Evolutionary conservation across 192 early-diverging fungal species (phyloP).

Genomic region (Backusella westeae): DNA sequence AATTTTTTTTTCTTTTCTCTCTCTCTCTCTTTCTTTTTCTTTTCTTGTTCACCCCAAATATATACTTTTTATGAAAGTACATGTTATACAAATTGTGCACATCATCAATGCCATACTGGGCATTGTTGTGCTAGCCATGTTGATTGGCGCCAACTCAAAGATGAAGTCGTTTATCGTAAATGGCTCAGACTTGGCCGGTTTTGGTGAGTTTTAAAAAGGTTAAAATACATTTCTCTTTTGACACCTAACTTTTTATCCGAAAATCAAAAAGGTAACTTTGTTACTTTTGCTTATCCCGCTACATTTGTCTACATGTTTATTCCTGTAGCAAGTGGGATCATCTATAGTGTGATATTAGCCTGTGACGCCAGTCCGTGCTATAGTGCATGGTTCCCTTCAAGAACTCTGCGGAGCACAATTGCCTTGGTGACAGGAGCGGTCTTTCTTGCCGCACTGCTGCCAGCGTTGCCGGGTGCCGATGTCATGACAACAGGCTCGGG

Average conservation of each 20-base stretch:
- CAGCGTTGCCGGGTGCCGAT: constrained; percentile 19
- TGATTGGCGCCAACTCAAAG: constrained; percentile 5
- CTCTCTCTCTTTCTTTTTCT: neutral
- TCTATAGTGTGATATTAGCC: constrained; percentile 12
- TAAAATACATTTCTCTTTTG: neutral
- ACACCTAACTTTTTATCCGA: neutral
- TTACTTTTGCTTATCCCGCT: constrained; percentile 21
- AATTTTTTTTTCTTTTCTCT: neutral
- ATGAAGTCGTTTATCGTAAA: constrained; percentile 9
- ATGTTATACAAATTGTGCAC: constrained; percentile 19
- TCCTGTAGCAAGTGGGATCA: neutral
- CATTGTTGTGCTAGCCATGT: neutral
- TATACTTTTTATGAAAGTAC: neutral
- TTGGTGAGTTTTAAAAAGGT: constrained; percentile 21
- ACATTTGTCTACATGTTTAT: constrained; percentile 31
- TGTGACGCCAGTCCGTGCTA: constrained; percentile 15
- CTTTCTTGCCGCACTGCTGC: constrained; percentile 14
- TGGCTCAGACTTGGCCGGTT: constrained; percentile 11
- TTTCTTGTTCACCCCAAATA: neutral
- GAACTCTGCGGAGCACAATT: neutral
- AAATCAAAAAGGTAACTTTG: constrained; percentile 11
- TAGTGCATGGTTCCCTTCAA: constrained; percentile 18
- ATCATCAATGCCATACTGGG: constrained; percentile 6
- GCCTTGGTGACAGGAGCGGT: neutral
- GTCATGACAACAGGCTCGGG: constrained; percentile 16